A percentile compares a stretch with the other conserved stretches of the same genome.
Evolutionary conservation across 352 stramenopile genomes (phyloP).

Genomic region (Globisporangium heterothallicum): DNA sequence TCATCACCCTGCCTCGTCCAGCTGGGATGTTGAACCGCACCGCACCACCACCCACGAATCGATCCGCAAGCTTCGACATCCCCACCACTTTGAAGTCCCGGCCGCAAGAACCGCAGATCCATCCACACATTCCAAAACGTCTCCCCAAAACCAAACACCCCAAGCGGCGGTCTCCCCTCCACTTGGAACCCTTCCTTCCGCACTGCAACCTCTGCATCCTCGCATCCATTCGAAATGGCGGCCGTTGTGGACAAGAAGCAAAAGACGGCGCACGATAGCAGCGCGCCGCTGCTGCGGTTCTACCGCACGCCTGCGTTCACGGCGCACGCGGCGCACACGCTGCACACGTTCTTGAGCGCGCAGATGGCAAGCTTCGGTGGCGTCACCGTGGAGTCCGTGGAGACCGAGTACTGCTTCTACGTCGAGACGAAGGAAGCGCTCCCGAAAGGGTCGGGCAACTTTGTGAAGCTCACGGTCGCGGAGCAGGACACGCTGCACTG

Average conservation of each 20-base stretch:
- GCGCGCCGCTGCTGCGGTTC: conserved; percentile 54
- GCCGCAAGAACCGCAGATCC: no score
- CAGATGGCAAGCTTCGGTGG: conserved; percentile 18
- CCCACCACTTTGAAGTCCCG: no score
- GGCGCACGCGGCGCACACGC: conserved; percentile 49
- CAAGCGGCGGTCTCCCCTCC: no score
- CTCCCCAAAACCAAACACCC: no score
- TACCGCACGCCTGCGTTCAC: conserved; percentile 76
- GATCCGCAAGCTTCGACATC: not conserved
- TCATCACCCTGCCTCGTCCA: not conserved
- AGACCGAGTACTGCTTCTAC: conserved; percentile 97
- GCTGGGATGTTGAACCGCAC: conserved; percentile 1
- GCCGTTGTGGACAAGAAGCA: conserved; percentile 60
- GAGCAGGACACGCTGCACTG: conserved; percentile 88
- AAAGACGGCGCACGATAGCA: conserved; percentile 34
- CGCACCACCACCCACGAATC: conserved; percentile 3
- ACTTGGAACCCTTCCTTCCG: conserved; percentile 5
- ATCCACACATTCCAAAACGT: no score
- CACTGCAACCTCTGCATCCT: not conserved
- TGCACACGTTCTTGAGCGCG: conserved; percentile 35
- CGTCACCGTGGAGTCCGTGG: conserved; percentile 49
- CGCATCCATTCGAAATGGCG: no score
- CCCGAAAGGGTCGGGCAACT: conserved; percentile 14
- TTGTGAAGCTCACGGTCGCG: conserved; percentile 26
- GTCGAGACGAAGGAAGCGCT: conserved; percentile 68